Conservation (phyloP, 2,329 filamentous ascomycete genomes). For the Aureobasidium sp. region DNA sequence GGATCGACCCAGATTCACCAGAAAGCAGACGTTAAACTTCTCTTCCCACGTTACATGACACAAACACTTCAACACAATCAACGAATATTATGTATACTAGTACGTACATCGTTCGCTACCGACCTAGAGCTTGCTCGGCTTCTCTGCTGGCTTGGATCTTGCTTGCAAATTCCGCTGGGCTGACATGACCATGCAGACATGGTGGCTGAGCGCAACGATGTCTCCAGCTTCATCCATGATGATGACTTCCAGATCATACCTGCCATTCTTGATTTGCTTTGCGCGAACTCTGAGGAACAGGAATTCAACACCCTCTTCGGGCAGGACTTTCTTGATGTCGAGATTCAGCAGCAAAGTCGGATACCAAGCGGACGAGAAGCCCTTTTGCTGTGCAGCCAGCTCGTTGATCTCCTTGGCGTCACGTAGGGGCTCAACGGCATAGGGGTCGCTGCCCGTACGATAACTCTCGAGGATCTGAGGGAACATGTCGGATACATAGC, state of each 20-base stretch:
- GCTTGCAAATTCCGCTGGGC: slow-evolving; percentile 54
- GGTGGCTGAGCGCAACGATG: slow-evolving; percentile 58
- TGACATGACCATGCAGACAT: slow-evolving; percentile 56
- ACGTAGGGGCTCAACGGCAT: slow-evolving; percentile 21
- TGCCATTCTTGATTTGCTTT: slow-evolving; percentile 60
- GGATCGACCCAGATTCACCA: too few species aligned
- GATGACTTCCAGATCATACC: slow-evolving; percentile 65
- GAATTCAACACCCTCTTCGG: slow-evolving; percentile 61
- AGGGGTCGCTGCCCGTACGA: slow-evolving; percentile 25
- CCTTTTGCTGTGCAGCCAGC: slow-evolving; percentile 20
- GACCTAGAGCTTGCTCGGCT: slow-evolving; percentile 12
- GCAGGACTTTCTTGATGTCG: slow-evolving; percentile 66
- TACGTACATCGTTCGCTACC: neutral
- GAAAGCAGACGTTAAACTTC: too few species aligned
- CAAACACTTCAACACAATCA: neutral
- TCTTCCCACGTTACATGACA: too few species aligned
- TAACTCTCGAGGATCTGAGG: slow-evolving; percentile 53
- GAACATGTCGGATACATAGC: slow-evolving; percentile 60
- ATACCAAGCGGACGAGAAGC: slow-evolving; percentile 53
- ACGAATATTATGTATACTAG: neutral
- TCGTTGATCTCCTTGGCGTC: slow-evolving; percentile 20
- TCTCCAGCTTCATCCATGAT: slow-evolving; percentile 56
- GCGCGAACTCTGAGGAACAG: slow-evolving; percentile 56
- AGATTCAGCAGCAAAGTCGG: slow-evolving; percentile 67
- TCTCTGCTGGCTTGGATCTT: slow-evolving; percentile 25